Conservation (phyloP, 75 land plant genomes). For the Pseudotsuga menziesii region DNA sequence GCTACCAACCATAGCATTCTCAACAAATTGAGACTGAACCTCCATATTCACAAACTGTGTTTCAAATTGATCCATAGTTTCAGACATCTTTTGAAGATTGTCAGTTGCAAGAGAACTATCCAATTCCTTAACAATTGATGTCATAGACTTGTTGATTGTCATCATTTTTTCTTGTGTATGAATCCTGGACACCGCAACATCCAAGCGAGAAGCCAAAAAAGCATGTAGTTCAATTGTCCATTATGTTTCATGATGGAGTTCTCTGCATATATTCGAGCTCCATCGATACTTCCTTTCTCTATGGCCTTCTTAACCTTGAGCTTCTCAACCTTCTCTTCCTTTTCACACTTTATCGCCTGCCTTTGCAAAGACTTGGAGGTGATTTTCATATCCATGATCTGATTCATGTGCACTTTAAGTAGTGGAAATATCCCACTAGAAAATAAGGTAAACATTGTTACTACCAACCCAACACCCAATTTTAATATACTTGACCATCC, state of each 20-base stretch:
- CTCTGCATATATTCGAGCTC: conserved; percentile 88
- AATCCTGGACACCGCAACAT: conserved; percentile 84
- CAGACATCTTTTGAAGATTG: conserved; percentile 61
- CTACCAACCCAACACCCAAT: no score
- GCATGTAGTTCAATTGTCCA: conserved; percentile 93
- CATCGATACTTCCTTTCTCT: conserved; percentile 96
- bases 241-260: conserved; percentile 79
- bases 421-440: no score
- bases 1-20: conserved; percentile 39
- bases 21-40: conserved; percentile 39
- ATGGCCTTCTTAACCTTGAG: conserved; percentile 92
- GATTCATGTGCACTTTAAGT: no score
- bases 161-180: conserved; percentile 79
- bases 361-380: conserved; percentile 77
- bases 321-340: conserved; percentile 92
- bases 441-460: no score
- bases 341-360: conserved; percentile 81
- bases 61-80: conserved; percentile 44
- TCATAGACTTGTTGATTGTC: conserved; percentile 68
- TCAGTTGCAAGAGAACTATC: conserved; percentile 54
- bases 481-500: no score
- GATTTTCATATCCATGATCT: conserved; percentile 84
- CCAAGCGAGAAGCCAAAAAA: conserved; percentile 81
- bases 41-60: conserved; percentile 38
- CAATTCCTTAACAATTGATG: conserved; percentile 62